Percentiles rank a stretch among this genome's conserved stretches.
Evolutionary conservation across 1,284 basidiomycete genomes (phyloP).

Genomic region (Leccinum ambiguum): DNA sequence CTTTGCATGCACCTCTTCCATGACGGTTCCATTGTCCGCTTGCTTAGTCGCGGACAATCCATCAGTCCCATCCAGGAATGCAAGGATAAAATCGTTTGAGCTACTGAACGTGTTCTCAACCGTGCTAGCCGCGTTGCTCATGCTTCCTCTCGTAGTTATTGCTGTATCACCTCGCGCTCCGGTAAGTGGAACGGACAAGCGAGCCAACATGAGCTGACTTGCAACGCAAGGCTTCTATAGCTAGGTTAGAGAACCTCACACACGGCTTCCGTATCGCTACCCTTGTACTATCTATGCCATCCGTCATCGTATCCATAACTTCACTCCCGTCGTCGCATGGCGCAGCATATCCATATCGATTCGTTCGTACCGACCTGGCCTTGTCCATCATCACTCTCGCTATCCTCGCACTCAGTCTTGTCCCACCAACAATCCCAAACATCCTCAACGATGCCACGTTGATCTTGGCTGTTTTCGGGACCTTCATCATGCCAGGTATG

Average conservation of each 20-base stretch:
- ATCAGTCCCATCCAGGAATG: constrained; percentile 41
- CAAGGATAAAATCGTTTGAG: constrained; percentile 55
- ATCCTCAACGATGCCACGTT: constrained; percentile 49
- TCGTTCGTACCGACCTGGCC: constrained; percentile 47
- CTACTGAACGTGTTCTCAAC: constrained; percentile 54
- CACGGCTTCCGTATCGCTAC: constrained; percentile 48
- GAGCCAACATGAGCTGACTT: constrained; percentile 10
- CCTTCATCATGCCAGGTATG: constrained; percentile 61
- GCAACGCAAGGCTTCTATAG: constrained; percentile 26
- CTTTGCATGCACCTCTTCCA: constrained; percentile 64
- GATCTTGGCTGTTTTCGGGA: constrained; percentile 48
- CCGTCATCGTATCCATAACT: constrained; percentile 55
- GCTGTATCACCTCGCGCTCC: constrained; percentile 42
- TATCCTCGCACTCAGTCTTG: constrained; percentile 44
- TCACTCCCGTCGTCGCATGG: constrained; percentile 41
- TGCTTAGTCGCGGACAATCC: constrained; percentile 47
- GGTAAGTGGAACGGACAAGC: constrained; percentile 32
- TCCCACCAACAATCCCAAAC: constrained; percentile 36
- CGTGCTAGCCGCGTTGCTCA: constrained; percentile 45
- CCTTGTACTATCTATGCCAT: constrained; percentile 58
- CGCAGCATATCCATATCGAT: constrained; percentile 35
- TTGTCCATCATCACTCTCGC: constrained; percentile 41
- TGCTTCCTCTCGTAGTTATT: constrained; percentile 58
- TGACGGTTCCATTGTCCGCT: constrained; percentile 63
- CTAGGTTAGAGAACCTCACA: constrained; percentile 34